Evolutionary conservation across 768 basidiomycete genomes (phyloP), one percentile per base, ranked within the genome.

Genomic region (Serendipita sp.): DNA sequence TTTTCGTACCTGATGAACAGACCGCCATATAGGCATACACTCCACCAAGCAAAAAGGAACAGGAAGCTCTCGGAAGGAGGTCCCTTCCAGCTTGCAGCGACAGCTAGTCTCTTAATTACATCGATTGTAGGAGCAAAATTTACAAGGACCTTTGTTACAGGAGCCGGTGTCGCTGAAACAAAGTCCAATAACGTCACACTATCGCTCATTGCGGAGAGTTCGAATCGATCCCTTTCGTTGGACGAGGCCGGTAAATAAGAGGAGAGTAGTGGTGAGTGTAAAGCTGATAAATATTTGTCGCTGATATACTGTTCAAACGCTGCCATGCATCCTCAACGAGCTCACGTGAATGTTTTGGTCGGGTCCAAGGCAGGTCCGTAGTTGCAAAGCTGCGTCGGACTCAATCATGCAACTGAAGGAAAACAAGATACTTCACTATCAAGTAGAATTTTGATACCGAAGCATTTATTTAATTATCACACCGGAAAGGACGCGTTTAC

Each of bases 41-140:
- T 81, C 88, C 91, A 94, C 89, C 89, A 93, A 1, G 72, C 71
- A 0, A 80, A 86, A 48, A 95, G 75, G 1, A 80, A 72, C 2
- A 93, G 80, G 77, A 80, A 86, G 63, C 83, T 79, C 63, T 88
- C 80, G 78, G 80, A 81, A 10, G 76, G 45, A 0, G 67, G 72
- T 0, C 77, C 70, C 44, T 78, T 75, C 87, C 89, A 91, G 68
- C 77, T 80, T 36, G 81, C 35, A 1, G 84, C 72, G 69, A 87
- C 79, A 2, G 78, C 71, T 0, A 73, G 36, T 65, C 75, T 74
- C 11, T 82, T 77, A 7, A 79, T 36, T 18, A 68, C 65, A 32
- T 80, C 74, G 30, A 89, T 76, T 45, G 73, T 68, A 0, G 86
- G 85, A 0, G 81, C 80, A 64, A 89, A 82, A 10, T 78, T 77